Base-by-base conservation (phyloP, 2,329 filamentous ascomycete species). In the Neofusicoccum laricinum region DNA sequence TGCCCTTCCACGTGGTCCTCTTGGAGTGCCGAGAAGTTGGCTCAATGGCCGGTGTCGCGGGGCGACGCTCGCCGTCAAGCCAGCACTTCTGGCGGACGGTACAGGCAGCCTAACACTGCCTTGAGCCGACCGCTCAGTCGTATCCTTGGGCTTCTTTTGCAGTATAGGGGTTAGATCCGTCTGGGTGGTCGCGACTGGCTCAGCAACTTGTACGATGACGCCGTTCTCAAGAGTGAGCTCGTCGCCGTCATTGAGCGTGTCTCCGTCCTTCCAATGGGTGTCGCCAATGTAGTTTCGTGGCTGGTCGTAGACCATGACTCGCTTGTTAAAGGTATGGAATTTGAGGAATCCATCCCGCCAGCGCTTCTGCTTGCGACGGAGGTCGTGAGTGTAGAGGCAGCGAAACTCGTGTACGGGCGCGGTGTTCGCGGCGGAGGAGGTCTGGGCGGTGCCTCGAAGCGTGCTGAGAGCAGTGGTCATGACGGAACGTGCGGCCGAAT, bases 271-370 rank as follows among this genome's bases (percentile, higher is more conserved):
- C 88, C 91, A 95, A 77, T 97, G 92, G 36, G 88, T 86, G 74
- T 97, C 93, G 2, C 93, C 93, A 32, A 97, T 84, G 68, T 89
- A 92, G 73, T 93, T 92, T 0, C 90, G 87, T 2, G 86, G 81
- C 51, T 91, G 88, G 75, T 97, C 93, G 71, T 95, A 94, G 6
- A 96, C 91, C 91, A 97, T 96, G 66, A 95, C 82, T 4, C 92
- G 88, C 73, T 88, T 91, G 79, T 97, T 97, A 85, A 96, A 97
- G 0, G 90, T 90, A 73, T 97, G 93, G 68, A 90, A 96, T 68
- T 90, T 90, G 66, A 97, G 85, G 59, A 88, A 88, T 40, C 94
- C 93, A 88, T 97, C 93, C 72, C 96, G 92, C 93, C 93, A 97
- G 66, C 91, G 84, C 75, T 97, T 97, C 70, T 92, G 88, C 79